Percentiles rank a stretch among this genome's conserved stretches.
Evolutionary conservation across 257 asterid genomes (phyloP).

Genomic region (Solanum appendiculatum): DNA sequence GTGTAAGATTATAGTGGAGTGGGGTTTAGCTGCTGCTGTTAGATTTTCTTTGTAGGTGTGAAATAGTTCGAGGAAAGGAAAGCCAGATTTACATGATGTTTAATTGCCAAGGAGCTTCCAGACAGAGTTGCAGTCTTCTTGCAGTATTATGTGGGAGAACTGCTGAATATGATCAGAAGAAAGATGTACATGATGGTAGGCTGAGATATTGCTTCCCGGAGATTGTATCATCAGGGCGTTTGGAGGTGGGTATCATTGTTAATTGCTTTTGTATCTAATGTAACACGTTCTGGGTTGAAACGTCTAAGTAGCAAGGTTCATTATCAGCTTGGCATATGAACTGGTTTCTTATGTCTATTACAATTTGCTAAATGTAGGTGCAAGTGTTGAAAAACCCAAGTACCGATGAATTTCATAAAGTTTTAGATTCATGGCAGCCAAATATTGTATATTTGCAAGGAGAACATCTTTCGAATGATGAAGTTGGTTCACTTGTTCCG

Average conservation of each 20-base stretch:
- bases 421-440: constrained; percentile 68
- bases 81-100: constrained; percentile 34
- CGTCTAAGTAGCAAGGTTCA: background rate
- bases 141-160: constrained; percentile 48
- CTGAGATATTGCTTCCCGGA: constrained; percentile 57
- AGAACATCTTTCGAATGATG: constrained; percentile 44
- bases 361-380: constrained; percentile 37
- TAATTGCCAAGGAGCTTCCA: constrained; percentile 76
- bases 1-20: background rate
- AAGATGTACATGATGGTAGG: constrained; percentile 34
- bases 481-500: constrained; percentile 53
- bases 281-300: background rate
- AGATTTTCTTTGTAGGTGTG: background rate
- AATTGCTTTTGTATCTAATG: background rate
- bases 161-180: constrained; percentile 31
- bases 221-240: constrained; percentile 66
- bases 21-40: background rate
- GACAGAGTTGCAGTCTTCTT: constrained; percentile 71
- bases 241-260: constrained; percentile 53
- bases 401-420: constrained; percentile 55
- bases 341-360: background rate
- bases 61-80: background rate
- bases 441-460: constrained; percentile 81
- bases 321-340: background rate
- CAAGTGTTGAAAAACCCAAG: constrained; percentile 70